Evolutionary conservation across 176 grass and related monocot genomes (phyloP).

Genomic region (Rhynchospora pubera): DNA sequence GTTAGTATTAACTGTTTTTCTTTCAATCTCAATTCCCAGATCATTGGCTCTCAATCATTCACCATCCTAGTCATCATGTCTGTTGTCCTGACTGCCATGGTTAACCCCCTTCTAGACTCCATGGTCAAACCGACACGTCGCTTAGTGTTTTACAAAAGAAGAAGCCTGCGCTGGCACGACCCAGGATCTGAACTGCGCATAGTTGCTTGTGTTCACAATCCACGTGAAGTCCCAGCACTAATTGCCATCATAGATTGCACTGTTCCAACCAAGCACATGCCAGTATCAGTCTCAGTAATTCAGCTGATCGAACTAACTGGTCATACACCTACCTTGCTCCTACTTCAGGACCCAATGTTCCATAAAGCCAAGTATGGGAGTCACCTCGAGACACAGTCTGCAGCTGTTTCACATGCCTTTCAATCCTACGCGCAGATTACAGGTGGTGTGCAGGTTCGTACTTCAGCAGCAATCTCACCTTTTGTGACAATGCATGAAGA

Average conservation of each 20-base stretch:
- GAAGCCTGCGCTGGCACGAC: constrained; percentile 48
- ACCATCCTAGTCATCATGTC: constrained; percentile 68
- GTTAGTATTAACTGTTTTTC: background rate
- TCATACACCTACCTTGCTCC: constrained; percentile 43
- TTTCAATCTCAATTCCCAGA: background rate
- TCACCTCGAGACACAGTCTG: constrained; percentile 42
- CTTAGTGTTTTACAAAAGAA: constrained; percentile 60
- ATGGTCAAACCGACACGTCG: constrained; percentile 50
- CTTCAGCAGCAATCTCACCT: constrained; percentile 39
- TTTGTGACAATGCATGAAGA: constrained; percentile 74
- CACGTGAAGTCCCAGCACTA: constrained; percentile 39
- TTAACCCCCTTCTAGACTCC: constrained; percentile 37
- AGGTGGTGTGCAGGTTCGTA: constrained; percentile 31
- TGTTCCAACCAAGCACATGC: constrained; percentile 34
- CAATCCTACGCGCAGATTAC: constrained; percentile 44
- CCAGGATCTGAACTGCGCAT: constrained; percentile 46
- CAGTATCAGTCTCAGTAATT: constrained; percentile 39
- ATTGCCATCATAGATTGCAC: constrained; percentile 43
- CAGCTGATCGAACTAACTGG: constrained; percentile 68
- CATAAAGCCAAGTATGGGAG: background rate
- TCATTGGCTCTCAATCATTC: constrained; percentile 62
- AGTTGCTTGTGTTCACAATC: constrained; percentile 44
- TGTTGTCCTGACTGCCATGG: constrained; percentile 35
- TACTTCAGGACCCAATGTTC: constrained; percentile 26
- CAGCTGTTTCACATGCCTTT: constrained; percentile 53